Evolutionary conservation across 2,329 filamentous ascomycete genomes (phyloP).

Genomic region (Aspergillus latus): DNA sequence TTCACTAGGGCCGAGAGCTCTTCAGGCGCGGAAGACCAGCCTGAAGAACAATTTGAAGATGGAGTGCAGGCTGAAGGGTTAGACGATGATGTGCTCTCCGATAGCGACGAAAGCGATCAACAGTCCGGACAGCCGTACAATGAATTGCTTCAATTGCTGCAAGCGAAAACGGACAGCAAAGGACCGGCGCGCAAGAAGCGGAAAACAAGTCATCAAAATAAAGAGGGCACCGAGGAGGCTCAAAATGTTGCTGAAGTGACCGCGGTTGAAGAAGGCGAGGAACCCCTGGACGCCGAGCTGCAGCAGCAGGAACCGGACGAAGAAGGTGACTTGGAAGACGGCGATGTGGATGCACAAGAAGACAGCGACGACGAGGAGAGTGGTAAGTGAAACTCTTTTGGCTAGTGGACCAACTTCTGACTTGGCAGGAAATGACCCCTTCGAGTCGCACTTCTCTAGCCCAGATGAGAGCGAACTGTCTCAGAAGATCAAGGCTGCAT

Average conservation of each 20-base stretch:
- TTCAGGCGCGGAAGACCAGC: conserved; percentile 30
- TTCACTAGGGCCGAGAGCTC: conserved; percentile 30
- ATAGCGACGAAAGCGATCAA: conserved; percentile 47
- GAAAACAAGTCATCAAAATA: conserved; percentile 48
- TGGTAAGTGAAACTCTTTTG: conserved; percentile 21
- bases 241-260: conserved; percentile 23
- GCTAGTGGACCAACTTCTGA: neutral
- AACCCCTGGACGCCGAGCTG: conserved; percentile 42
- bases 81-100: conserved; percentile 39
- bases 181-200: conserved; percentile 54
- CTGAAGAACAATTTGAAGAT: conserved; percentile 47
- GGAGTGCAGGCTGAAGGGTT: conserved; percentile 40
- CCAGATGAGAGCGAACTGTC: conserved; percentile 63
- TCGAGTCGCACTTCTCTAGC: conserved; percentile 74
- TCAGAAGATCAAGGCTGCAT: conserved; percentile 49
- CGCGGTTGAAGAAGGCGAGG: conserved; percentile 28
- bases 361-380: conserved; percentile 39
- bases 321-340: conserved; percentile 42
- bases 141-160: conserved; percentile 57
- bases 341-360: conserved; percentile 27
- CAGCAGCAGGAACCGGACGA: conserved; percentile 52
- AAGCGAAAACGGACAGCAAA: conserved; percentile 40
- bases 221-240: conserved; percentile 25
- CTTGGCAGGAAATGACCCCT: conserved; percentile 62
- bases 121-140: conserved; percentile 52